A percentile compares a stretch with the other conserved stretches of the same genome.
These are phyloP conservation scores for Ogataea ganodermae DNA, from an alignment of 805 yeast species.

Conservation along the genomic window DNA sequence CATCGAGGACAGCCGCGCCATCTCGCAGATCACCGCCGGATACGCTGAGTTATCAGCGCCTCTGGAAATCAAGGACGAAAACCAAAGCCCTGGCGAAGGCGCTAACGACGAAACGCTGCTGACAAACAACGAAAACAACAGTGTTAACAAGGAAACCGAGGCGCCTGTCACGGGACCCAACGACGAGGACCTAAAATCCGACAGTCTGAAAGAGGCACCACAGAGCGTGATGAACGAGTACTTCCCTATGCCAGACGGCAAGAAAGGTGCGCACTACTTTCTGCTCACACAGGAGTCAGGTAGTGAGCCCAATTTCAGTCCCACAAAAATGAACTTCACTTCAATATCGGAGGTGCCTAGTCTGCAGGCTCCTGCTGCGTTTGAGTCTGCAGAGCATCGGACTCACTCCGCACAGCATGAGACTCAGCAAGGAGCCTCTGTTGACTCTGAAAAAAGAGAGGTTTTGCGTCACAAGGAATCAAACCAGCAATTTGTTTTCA, in stretches of 20 bases:
- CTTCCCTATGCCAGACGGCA: conserved; percentile 14
- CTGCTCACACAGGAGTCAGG: conserved; percentile 12
- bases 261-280: conserved; percentile 11
- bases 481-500: background rate
- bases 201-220: conserved; percentile 6
- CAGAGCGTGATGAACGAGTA: conserved; percentile 5
- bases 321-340: conserved; percentile 12
- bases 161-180: background rate
- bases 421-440: background rate
- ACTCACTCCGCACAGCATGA: background rate
- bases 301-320: conserved; percentile 12
- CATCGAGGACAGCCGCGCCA: background rate
- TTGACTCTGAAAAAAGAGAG: background rate
- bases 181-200: background rate
- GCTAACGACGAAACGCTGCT: background rate
- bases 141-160: background rate
- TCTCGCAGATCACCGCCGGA: background rate
- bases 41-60: background rate
- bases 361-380: conserved; percentile 7
- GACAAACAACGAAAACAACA: background rate
- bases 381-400: background rate
- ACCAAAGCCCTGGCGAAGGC: background rate
- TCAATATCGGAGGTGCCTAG: conserved; percentile 15
- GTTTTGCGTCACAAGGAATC: background rate
- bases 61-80: background rate